phyloP scores from a whole-genome alignment of 495 filamentous ascomycete genomes.

The Lineolata rhizophorae region DNA sequence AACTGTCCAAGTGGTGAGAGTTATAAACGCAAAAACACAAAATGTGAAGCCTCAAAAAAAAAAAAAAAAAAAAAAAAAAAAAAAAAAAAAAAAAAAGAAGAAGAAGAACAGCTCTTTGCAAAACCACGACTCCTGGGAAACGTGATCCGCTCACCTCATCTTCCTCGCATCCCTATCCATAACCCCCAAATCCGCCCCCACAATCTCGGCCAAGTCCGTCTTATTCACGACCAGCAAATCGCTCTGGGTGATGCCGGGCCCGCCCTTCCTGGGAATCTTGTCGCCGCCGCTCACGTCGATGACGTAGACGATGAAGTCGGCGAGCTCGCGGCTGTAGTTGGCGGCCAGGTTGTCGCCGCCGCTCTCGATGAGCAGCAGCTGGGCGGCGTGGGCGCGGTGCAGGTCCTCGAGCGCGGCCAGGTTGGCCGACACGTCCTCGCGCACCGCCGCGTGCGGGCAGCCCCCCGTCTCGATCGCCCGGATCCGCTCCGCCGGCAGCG shows the following conservation, averaged over 20 bases:
- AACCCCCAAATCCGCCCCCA: conserved; percentile 76
- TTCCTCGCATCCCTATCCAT: conserved; percentile 91
- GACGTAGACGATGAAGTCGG: conserved; percentile 95
- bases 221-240: conserved; percentile 91
- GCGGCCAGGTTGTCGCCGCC: conserved; percentile 94
- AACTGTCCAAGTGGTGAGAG: not conserved
- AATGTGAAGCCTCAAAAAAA: no score
- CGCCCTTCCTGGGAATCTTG: conserved; percentile 89
- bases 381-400: conserved; percentile 46
- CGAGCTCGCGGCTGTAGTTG: conserved; percentile 83
- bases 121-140: not conserved
- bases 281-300: conserved; percentile 96
- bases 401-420: conserved; percentile 77
- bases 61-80: no score
- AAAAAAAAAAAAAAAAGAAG: not conserved
- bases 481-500: conserved; percentile 65
- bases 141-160: conserved; percentile 35
- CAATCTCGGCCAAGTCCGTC: conserved; percentile 76
- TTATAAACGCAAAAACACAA: not conserved
- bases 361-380: conserved; percentile 76
- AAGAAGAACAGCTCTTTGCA: not conserved
- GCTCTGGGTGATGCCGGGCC: conserved; percentile 87
- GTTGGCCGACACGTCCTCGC: conserved; percentile 89
- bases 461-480: conserved; percentile 93
- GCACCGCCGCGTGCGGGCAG: conserved; percentile 91